Conservation (phyloP, 179 eudicot species). For the Silene coronaria region DNA sequence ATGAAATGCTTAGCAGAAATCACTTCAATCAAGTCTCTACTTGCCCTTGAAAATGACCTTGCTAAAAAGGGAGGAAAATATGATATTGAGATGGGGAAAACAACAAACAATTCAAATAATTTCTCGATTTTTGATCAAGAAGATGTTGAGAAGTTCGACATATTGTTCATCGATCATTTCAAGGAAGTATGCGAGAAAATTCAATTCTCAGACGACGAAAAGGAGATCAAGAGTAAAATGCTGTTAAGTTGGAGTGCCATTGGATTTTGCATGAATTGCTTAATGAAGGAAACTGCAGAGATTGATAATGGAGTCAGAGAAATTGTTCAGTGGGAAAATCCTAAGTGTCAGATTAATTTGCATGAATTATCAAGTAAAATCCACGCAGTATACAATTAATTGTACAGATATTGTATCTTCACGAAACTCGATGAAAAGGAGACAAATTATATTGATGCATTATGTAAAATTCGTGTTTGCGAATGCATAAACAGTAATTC, state of each 20-base stretch:
- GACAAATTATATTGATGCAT: background rate
- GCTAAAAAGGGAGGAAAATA: slow-evolving; percentile 27
- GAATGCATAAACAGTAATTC: background rate
- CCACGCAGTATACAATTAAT: slow-evolving; percentile 31
- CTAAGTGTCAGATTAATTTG: slow-evolving; percentile 45
- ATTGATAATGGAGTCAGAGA: slow-evolving; percentile 55
- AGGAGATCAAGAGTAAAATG: slow-evolving; percentile 27
- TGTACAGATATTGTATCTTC: background rate
- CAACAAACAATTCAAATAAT: background rate
- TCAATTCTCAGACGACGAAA: slow-evolving; percentile 26
- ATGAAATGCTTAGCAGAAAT: slow-evolving; percentile 46
- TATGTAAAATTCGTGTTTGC: background rate
- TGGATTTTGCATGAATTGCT: slow-evolving; percentile 53
- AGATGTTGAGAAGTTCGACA: slow-evolving; percentile 29
- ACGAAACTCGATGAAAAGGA: background rate
- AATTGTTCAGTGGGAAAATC: slow-evolving; percentile 77
- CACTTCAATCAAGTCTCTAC: slow-evolving; percentile 42
- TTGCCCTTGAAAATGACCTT: slow-evolving; percentile 35
- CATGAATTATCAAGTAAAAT: slow-evolving; percentile 50
- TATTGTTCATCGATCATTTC: slow-evolving; percentile 38
- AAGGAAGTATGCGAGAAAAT: slow-evolving; percentile 25
- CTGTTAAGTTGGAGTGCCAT: slow-evolving; percentile 45
- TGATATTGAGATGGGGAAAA: slow-evolving; percentile 57
- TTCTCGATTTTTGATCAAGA: slow-evolving; percentile 24
- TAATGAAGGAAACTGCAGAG: slow-evolving; percentile 51